Evolutionary conservation across 805 yeast genomes (phyloP), one percentile per base, ranked within the genome.

Genomic region (Barnettozyma salicaria): DNA sequence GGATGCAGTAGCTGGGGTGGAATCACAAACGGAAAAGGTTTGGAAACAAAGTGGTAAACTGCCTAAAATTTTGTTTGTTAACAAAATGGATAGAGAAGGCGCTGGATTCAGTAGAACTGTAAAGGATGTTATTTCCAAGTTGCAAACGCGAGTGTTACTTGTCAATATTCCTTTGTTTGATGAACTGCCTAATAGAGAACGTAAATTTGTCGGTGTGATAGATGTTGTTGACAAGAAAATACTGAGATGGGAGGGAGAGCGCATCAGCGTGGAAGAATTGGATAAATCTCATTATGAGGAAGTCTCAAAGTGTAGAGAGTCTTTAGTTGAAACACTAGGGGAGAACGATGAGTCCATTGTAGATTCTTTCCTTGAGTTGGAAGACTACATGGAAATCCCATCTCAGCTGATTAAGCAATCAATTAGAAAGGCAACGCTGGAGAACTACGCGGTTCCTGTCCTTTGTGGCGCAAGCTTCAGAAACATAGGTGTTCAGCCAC

Each of bases 1-100:
- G 36, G 98, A 92, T 63, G 95, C 85, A 1, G 97, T 90, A 7
- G 97, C 96, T 2, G 98, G 98, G 10, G 98, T 92, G 1, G 98
- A 92, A 57, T 92, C 97, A 0, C 97, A 92, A 59, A 90, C 98
- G 0, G 97, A 89, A 56, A 90, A 88, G 53, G 97, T 92, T 4
- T 92, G 97, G 97, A 75, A 72, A 44, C 96, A 89, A 59, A 89
- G 96, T 1, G 65, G 63, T 16, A 72, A 70, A 13, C 77, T 92
- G 25, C 97, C 98, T 0, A 71, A 76, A 34, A 65, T 92, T 10
- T 78, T 86, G 10, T 92, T 77, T 55, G 74, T 92, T 23, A 92
- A 92, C 59, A 92, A 92, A 59, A 89, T 92, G 97, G 98, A 92
- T 61, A 70, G 97, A 42, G 82, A 79, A 12, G 98, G 98, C 16